Evolutionary conservation across 177 flowering plant genomes (phyloP).

Genomic region (Vitis hybrid): DNA sequence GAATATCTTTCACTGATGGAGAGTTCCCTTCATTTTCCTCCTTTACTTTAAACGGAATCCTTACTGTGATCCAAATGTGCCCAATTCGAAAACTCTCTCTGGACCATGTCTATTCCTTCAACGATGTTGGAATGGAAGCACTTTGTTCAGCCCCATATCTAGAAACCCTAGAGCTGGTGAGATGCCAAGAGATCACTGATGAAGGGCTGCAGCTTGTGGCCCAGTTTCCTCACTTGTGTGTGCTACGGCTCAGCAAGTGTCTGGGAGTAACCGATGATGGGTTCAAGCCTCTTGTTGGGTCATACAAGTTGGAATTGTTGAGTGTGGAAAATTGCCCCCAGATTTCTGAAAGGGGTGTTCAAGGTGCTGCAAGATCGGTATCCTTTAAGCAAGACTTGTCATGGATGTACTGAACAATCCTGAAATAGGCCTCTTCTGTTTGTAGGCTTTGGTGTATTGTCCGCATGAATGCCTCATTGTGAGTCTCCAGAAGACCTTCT

Average conservation of each 20-base stretch:
- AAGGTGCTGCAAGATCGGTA: slow-evolving; percentile 64
- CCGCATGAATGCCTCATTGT: no score
- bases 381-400: slow-evolving; percentile 70
- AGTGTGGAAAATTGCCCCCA: slow-evolving; percentile 79
- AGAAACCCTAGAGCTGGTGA: slow-evolving; percentile 62
- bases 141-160: slow-evolving; percentile 63
- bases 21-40: slow-evolving; percentile 74
- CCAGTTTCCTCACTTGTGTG: slow-evolving; percentile 44
- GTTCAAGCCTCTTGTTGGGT: slow-evolving; percentile 59
- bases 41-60: slow-evolving; percentile 59
- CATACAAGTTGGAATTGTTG: slow-evolving; percentile 51
- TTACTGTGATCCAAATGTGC: slow-evolving; percentile 49
- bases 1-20: slow-evolving; percentile 68
- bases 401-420: slow-evolving; percentile 54
- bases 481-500: no score
- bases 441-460: no score
- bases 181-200: slow-evolving; percentile 80
- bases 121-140: slow-evolving; percentile 77
- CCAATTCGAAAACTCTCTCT: slow-evolving; percentile 61
- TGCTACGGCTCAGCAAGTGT: slow-evolving; percentile 56
- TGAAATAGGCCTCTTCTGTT: no score
- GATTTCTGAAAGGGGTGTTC: slow-evolving; percentile 65
- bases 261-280: slow-evolving; percentile 76
- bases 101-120: slow-evolving; percentile 69
- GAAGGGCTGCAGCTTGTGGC: slow-evolving; percentile 64